These are phyloP conservation scores for Shiraia bambusicola DNA, from an alignment of 2,329 filamentous ascomycete genomes.

Conservation along the genomic window DNA sequence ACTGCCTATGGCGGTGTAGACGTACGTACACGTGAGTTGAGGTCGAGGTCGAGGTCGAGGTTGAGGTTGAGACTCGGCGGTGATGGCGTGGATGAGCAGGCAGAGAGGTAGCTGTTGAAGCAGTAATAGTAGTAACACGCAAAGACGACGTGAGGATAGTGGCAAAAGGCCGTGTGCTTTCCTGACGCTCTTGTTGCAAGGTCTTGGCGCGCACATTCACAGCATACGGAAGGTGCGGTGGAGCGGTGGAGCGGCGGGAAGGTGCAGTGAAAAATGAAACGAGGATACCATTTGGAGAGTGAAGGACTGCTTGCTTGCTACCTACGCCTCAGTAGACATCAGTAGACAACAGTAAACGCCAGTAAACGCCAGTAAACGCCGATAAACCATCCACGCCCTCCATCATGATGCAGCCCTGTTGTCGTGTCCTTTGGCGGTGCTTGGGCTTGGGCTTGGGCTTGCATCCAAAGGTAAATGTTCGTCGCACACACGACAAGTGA, in stretches of 20 bases:
- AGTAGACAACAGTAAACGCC: too few relatives aligned
- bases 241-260: constrained; percentile 1
- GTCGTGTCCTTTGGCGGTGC: not conserved
- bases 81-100: constrained; percentile 1
- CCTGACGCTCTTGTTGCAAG: not conserved
- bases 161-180: constrained; percentile 1
- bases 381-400: not conserved
- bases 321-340: too few relatives aligned
- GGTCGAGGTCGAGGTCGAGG: constrained; percentile 9
- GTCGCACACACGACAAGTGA: too few relatives aligned
- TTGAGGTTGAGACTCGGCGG: constrained; percentile 1
- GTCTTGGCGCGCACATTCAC: constrained; percentile 10
- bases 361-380: too few relatives aligned
- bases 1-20: constrained; percentile 5
- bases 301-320: constrained; percentile 1
- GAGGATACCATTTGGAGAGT: not conserved
- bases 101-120: not conserved
- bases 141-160: not conserved
- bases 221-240: constrained; percentile 2
- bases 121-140: constrained; percentile 2
- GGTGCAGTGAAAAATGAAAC: not conserved
- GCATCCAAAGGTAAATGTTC: too few relatives aligned
- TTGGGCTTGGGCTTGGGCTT: too few relatives aligned
- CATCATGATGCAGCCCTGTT: not conserved
- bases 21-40: not conserved